phyloP scores from a whole-genome alignment of 139 green algal species.

The Chlorella sorokiniana region DNA sequence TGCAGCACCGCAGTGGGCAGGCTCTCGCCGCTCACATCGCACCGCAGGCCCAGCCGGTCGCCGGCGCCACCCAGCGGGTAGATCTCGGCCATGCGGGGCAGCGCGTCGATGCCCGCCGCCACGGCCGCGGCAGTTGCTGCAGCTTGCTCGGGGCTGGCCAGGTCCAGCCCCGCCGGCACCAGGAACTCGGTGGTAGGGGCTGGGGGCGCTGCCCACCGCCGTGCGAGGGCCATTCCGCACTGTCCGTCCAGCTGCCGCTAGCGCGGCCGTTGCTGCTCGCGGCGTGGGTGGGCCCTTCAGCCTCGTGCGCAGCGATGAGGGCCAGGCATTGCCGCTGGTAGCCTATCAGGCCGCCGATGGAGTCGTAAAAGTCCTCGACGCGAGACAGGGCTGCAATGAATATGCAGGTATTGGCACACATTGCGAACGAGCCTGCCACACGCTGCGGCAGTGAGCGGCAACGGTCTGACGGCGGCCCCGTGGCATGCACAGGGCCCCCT shows the following conservation, averaged over 20 bases:
- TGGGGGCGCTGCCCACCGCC: too few species aligned
- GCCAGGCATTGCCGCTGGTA: constrained; percentile 90
- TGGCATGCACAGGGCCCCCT: neutral
- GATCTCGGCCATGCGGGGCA: constrained; percentile 92
- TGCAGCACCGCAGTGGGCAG: constrained; percentile 93
- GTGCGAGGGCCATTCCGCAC: neutral
- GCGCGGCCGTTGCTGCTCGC: neutral
- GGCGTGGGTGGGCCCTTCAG: neutral
- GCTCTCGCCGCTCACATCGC: constrained; percentile 84
- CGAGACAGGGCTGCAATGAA: constrained; percentile 45
- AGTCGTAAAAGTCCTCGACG: constrained; percentile 92
- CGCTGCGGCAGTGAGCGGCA: too few species aligned
- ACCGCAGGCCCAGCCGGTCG: constrained; percentile 89
- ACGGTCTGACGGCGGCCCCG: too few species aligned
- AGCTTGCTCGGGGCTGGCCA: constrained; percentile 52
- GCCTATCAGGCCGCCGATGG: constrained; percentile 91
- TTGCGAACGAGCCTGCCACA: too few species aligned
- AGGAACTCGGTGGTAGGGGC: constrained; percentile 51
- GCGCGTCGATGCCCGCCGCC: constrained; percentile 63
- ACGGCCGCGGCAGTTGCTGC: constrained; percentile 48
- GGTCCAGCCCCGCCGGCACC: constrained; percentile 71
- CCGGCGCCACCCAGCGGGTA: constrained; percentile 94
- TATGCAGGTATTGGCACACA: neutral
- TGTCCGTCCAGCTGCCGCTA: neutral
- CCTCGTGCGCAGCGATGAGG: constrained; percentile 58